phyloP scores from a whole-genome alignment of 1,284 basidiomycete genomes.

The Malassezia japonica region DNA sequence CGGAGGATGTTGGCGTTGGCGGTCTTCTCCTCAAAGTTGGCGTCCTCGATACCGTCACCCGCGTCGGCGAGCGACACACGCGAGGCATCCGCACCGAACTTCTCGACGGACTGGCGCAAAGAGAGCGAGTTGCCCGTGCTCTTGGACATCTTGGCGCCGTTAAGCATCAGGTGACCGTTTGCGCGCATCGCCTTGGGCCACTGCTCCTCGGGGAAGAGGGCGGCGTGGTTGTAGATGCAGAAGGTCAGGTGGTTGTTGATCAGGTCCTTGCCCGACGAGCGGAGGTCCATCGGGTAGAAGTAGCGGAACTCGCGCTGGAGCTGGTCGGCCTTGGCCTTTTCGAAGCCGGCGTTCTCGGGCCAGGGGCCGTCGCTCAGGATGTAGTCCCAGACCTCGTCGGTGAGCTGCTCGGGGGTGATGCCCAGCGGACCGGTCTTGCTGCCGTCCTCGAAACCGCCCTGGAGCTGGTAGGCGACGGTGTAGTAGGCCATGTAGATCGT shows the following conservation, averaged over 20 bases:
- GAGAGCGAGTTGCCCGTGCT: conserved; percentile 61
- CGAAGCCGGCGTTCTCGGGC: conserved; percentile 59
- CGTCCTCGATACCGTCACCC: conserved; percentile 93
- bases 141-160: conserved; percentile 99
- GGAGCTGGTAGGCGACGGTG: conserved; percentile 61
- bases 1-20: conserved; percentile 96
- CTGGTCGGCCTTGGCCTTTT: conserved; percentile 67
- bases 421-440: conserved; percentile 70
- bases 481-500: conserved; percentile 99
- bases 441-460: conserved; percentile 63
- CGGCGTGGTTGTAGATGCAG: conserved; percentile 85
- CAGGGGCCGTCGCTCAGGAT: conserved; percentile 69
- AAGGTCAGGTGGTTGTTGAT: conserved; percentile 95
- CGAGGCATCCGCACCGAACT: conserved; percentile 88
- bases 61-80: conserved; percentile 88
- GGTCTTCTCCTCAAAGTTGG: conserved; percentile 96
- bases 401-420: conserved; percentile 81
- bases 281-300: conserved; percentile 97
- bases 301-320: conserved; percentile 89
- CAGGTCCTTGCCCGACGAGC: conserved; percentile 97
- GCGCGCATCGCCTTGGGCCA: conserved; percentile 86
- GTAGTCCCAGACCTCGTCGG: conserved; percentile 95
- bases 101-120: conserved; percentile 42
- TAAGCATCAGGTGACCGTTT: conserved; percentile 94
- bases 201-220: conserved; percentile 85